These are phyloP conservation scores for Vigna hirtella DNA, from an alignment of 306 rosid species.

Conservation along the genomic window DNA sequence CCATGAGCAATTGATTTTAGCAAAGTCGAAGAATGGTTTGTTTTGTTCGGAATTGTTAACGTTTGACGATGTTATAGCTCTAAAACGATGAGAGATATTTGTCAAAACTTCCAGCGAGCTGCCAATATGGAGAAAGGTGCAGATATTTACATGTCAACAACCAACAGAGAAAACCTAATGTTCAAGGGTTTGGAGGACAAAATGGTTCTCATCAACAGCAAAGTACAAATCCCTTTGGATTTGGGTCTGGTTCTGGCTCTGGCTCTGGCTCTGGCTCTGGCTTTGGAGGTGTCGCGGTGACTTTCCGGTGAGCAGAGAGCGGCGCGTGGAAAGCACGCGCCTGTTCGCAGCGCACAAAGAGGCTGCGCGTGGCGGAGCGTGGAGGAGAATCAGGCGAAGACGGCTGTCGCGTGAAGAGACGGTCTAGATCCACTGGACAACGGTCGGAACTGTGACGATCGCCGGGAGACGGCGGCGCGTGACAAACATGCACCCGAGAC, in stretches of 20 bases:
- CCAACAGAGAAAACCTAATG: slow-evolving; percentile 60
- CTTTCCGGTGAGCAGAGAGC: no score
- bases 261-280: neutral
- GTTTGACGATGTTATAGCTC: neutral
- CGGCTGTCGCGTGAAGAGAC: no score
- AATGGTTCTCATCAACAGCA: slow-evolving; percentile 38
- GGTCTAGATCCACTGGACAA: no score
- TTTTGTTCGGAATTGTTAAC: neutral
- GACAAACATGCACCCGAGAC: no score
- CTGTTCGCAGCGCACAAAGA: no score
- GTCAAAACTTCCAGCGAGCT: slow-evolving; percentile 57
- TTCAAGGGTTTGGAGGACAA: slow-evolving; percentile 46
- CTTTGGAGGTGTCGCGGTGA: neutral
- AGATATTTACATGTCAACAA: slow-evolving; percentile 55
- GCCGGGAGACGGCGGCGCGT: no score
- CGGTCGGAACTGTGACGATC: no score
- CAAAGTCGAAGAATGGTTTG: slow-evolving; percentile 5
- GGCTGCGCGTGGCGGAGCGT: no score
- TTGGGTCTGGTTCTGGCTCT: slow-evolving; percentile 53
- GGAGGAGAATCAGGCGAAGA: no score
- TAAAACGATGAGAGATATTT: slow-evolving; percentile 26
- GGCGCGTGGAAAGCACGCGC: no score
- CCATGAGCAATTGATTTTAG: slow-evolving; percentile 3
- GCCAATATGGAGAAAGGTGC: slow-evolving; percentile 80
- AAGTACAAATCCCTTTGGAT: slow-evolving; percentile 59